These are phyloP conservation scores for Pelargonium nanum DNA, from an alignment of 345 rosid species.

Conservation along the genomic window DNA sequence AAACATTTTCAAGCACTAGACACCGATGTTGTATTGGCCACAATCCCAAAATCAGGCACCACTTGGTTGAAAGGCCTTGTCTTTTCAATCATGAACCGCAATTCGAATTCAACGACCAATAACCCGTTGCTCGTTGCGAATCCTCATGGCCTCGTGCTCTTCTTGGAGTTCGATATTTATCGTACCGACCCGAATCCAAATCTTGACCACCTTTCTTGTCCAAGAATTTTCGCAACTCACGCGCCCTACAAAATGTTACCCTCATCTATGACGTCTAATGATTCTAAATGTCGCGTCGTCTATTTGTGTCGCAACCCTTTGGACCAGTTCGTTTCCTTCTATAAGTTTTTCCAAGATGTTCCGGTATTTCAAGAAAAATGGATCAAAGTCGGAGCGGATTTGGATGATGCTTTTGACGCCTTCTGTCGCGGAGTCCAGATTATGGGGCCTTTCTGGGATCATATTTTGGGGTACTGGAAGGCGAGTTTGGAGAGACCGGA, in stretches of 20 bases:
- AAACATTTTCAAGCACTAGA: constrained; percentile 15
- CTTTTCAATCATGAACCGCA: constrained; percentile 5
- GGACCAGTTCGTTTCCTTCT: constrained; percentile 27
- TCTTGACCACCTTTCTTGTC: neutral
- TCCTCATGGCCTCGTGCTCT: constrained; percentile 12
- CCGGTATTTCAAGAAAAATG: too few relatives aligned
- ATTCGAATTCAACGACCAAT: neutral
- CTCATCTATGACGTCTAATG: neutral
- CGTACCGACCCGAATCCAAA: neutral
- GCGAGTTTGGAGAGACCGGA: constrained; percentile 16
- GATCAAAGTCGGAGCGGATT: neutral
- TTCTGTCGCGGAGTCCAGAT: constrained; percentile 14
- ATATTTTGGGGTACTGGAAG: constrained; percentile 18
- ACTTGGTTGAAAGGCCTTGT: constrained; percentile 24
- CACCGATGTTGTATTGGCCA: constrained; percentile 14
- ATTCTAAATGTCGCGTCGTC: constrained; percentile 19
- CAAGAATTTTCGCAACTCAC: constrained; percentile 20
- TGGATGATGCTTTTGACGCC: constrained; percentile 16
- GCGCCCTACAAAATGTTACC: constrained; percentile 15
- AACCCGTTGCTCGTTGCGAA: constrained; percentile 1
- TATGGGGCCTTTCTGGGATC: constrained; percentile 23
- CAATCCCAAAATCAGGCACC: constrained; percentile 19
- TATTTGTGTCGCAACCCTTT: constrained; percentile 30
- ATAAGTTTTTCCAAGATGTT: constrained; percentile 17
- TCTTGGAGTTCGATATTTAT: constrained; percentile 10